Base-by-base conservation (phyloP, 345 rosid species). In the Cardamine resedifolia region DNA sequence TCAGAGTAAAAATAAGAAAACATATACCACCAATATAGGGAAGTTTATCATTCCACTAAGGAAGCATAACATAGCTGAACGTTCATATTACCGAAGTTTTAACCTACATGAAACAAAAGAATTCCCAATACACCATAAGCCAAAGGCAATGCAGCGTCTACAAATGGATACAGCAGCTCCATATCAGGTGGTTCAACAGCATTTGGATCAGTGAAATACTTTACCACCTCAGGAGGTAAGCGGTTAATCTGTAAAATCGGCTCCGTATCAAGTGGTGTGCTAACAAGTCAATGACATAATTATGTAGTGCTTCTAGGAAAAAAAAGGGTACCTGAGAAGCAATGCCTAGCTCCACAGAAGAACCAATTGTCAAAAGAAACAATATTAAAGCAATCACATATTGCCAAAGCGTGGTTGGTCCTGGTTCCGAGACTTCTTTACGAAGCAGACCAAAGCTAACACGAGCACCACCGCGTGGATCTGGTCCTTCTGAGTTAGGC, bases 371-470 rank as follows among this genome's bases (percentile, higher is more conserved):
- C 70, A 94, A 74, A 47, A 94, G 86, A 82, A 94, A 90, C 27
- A 94, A 78, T 78, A 94, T 70, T 7, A 94, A 58, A 36, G 95
- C 90, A 76, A 94, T 90, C 78, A 91, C 96, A 77, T 94, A 94
- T 83, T 94, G 98, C 97, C 98, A 94, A 27, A 94, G 95, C 33
- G 98, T 87, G 49, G 98, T 94, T 23, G 97, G 91, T 79, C 86
- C 92, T 16, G 98, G 98, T 78, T 94, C 97, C 2, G 97, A 94
- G 18, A 87, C 97, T 78, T 94, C 98, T 82, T 90, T 94, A 74
- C 98, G 81, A 69, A 91, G 83, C 86, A 94, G 79, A 78, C 95
- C 95, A 45, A 90, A 88, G 85, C 98, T 94, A 73, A 94, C 92
- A 19, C 97, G 94, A 12, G 92, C 90, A 30, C 97, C 98, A 1